These are phyloP conservation scores for Echinochloa phyllopogon DNA, from an alignment of 176 grass and related monocot genomes.

Conservation along the genomic window DNA sequence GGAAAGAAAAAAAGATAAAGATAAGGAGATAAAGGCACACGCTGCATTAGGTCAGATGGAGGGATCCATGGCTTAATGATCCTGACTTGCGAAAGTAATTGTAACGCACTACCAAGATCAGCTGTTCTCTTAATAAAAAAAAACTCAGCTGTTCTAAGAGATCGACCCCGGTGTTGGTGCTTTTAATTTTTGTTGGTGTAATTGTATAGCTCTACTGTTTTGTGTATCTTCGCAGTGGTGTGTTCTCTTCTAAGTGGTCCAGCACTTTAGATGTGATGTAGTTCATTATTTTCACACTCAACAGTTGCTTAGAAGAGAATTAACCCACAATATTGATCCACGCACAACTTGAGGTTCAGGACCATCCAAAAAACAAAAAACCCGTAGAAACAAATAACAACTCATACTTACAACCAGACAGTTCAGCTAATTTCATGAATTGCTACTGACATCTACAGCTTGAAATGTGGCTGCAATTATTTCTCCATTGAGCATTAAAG, in stretches of 20 bases:
- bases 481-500: neutral
- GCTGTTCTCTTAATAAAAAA: too few relatives aligned
- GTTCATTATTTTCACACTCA: neutral
- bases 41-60: slow-evolving; percentile 27
- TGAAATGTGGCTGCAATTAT: neutral
- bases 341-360: neutral
- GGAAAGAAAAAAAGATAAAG: neutral
- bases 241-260: neutral
- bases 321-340: neutral
- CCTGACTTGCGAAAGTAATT: neutral
- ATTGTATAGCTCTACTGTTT: neutral
- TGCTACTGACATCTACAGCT: neutral
- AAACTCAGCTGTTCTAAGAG: neutral
- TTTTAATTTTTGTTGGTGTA: neutral
- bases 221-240: neutral
- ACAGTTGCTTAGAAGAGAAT: neutral
- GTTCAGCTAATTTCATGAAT: slow-evolving; percentile 15
- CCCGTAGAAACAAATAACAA: neutral
- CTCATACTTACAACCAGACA: slow-evolving; percentile 19
- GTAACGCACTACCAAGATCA: neutral
- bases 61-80: neutral
- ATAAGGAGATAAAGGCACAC: neutral
- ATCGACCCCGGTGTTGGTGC: neutral
- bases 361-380: neutral
- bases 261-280: neutral